Evolutionary conservation across 2,329 filamentous ascomycete species (phyloP), one percentile per base, ranked within the genome.

Genomic region (Scytalidium sp.): DNA sequence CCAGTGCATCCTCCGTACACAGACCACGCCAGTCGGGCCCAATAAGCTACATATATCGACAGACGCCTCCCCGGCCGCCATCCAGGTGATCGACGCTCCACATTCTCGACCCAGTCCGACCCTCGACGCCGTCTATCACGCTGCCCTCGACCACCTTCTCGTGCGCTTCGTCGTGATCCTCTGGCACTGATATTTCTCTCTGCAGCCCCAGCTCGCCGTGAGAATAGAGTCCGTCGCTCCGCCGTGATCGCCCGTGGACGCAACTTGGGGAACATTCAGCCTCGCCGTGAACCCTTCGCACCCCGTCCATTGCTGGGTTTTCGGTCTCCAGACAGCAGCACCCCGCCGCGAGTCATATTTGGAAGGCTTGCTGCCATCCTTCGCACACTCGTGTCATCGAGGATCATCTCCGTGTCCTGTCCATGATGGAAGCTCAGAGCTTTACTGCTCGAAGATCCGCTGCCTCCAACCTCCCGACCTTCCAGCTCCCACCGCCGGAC

Each of bases 361-460:
- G 42, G 15, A 8, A 15, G 25, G 36, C 20, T 11, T 47, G n/a
- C n/a, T n/a, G 43, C 21, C 20, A 22, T 19, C 23, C 45, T 32
- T 40, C 15, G 50, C 40, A 11, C 50, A 44, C 40, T n/a, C 10
- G 39, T 15, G 39, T 43, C 56, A 50, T 21, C 53, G 52, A 60
- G 52, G 56, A 56, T 53, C 57, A 59, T 52, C 45, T 56, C 72
- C 53, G 55, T 48, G 49, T 56, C 44, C n/a, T n/a, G 55, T 59
- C 49, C 49, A 58, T 73, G 66, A 78, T 85, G 72, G 76, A 76
- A 67, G 76, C 80, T 60, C 75, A 79, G 64, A 87, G 85, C 72
- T 84, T 91, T 66, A 81, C 84, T 59, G 78, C 84, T 67, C 81
- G 87, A 62, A 81, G 87, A 68, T 81, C 84, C 63, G 85, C 85